Evolutionary conservation across 2,329 filamentous ascomycete species (phyloP).

Genomic region (Macrophomina pseudophaseolina): DNA sequence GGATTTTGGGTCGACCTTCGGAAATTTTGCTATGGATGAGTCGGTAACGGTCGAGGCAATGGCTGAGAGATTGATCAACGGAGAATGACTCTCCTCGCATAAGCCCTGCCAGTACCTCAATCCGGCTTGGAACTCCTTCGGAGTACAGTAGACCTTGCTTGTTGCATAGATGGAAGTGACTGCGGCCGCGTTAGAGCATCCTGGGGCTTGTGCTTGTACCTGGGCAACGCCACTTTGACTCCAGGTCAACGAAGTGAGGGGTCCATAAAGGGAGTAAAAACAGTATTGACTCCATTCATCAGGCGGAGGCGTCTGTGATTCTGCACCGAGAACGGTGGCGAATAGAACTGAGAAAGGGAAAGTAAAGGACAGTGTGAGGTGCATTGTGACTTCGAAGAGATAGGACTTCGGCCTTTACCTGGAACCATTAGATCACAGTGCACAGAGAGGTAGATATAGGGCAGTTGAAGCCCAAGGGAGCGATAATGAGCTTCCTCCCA

Average conservation of each 20-base stretch:
- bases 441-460: neutral
- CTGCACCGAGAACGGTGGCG: neutral
- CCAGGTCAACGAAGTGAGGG: neutral
- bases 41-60: neutral
- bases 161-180: conserved; percentile 7
- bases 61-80: conserved; percentile 3
- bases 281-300: neutral
- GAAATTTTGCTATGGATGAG: neutral
- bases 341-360: neutral
- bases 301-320: neutral
- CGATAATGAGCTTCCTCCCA: neutral
- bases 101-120: neutral
- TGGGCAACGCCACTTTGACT: neutral
- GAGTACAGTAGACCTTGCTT: neutral
- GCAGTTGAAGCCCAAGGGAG: neutral
- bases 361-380: neutral
- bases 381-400: neutral
- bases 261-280: neutral
- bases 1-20: neutral
- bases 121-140: neutral
- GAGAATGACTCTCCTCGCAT: neutral
- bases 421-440: too few species aligned
- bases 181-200: neutral
- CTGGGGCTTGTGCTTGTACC: neutral
- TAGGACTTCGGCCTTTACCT: too few species aligned